Percentiles rank a stretch among this genome's conserved stretches.
phyloP scores from a whole-genome alignment of 1,284 basidiomycete genomes.

The Sphagnurus paluster region DNA sequence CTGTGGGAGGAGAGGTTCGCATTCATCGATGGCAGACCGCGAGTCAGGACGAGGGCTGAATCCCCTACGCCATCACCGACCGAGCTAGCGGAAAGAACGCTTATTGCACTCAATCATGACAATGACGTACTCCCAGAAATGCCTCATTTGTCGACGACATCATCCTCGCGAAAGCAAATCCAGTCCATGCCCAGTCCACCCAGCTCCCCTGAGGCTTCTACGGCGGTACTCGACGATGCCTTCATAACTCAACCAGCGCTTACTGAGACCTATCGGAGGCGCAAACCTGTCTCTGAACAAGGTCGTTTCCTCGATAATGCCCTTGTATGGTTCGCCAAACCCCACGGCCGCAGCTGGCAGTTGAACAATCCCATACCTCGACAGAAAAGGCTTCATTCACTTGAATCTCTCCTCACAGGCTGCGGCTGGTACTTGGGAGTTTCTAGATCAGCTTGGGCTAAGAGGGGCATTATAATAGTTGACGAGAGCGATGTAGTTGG shows the following conservation, averaged over 20 bases:
- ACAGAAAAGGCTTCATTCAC: conserved; percentile 29
- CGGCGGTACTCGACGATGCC: background rate
- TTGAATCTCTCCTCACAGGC: conserved; percentile 37
- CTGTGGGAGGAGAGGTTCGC: conserved; percentile 37
- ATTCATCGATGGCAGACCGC: conserved; percentile 7
- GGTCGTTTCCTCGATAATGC: conserved; percentile 13
- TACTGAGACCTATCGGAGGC: too few relatives aligned
- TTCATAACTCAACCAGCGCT: background rate
- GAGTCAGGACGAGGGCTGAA: background rate
- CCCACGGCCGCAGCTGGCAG: conserved; percentile 11
- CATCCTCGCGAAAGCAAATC: conserved; percentile 1
- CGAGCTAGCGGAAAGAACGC: background rate
- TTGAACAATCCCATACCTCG: conserved; percentile 27
- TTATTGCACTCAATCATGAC: background rate
- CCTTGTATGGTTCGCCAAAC: conserved; percentile 22
- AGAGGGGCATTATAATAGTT: conserved; percentile 37
- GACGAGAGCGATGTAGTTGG: conserved; percentile 25
- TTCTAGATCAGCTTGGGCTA: conserved; percentile 16
- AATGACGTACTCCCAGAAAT: background rate
- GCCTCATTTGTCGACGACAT: background rate
- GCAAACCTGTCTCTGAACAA: background rate
- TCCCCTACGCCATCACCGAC: background rate
- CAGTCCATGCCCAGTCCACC: background rate
- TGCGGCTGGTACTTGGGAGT: conserved; percentile 32
- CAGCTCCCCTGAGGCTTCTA: background rate